Evolutionary conservation across 805 yeast genomes (phyloP), one percentile per base, ranked within the genome.

Genomic region (Priceomyces haplophilus): DNA sequence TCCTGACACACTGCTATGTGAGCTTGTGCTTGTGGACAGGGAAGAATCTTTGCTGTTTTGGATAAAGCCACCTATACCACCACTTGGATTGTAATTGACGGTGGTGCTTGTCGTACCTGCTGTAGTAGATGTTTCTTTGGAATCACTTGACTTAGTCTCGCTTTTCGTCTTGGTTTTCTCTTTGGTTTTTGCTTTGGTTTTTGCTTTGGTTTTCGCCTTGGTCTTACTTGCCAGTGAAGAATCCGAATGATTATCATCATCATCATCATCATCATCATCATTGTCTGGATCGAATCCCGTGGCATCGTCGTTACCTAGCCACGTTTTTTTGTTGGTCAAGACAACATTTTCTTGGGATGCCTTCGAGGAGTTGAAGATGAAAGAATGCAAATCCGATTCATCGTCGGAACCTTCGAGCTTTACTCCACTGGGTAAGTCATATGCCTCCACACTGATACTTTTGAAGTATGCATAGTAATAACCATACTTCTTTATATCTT

Each of bases 401-500:
- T 56, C 61, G 38, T 75, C 59, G 37, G 83, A 83, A 38, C 60
- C 61, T 31, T 56, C 58, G 17, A 58, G 49, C 33, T 54, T 52
- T 21, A 82, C 73, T 27, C 67, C 76, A 10, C 69, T 53, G 21
- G 97, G 96, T 29, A 88, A 78, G 55, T 77, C 88, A 64, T 86
- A 85, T 56, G 95, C 80, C 40, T 78, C 73, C 38, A 89, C 75
- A 12, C 74, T 69, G 29, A 88, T 71, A 35, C 76, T 73, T 54
- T 81, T 71, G 37, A 90, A 54, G 45, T 76, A 72, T 20, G 85
- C 82, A 59, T 80, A 88, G 68, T 78, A 83, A 69, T 89, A 90
- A n/a, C 97, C 97, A 40, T 82, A 78, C 44, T 84, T 69, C 46
- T 71, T 55, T 45, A 89, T 77, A 63, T 88, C 97, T 3, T 72